Percentiles rank a stretch among this genome's conserved stretches.
These are phyloP conservation scores for Acmispon strigosus DNA, from an alignment of 306 rosid species.

Conservation along the genomic window DNA sequence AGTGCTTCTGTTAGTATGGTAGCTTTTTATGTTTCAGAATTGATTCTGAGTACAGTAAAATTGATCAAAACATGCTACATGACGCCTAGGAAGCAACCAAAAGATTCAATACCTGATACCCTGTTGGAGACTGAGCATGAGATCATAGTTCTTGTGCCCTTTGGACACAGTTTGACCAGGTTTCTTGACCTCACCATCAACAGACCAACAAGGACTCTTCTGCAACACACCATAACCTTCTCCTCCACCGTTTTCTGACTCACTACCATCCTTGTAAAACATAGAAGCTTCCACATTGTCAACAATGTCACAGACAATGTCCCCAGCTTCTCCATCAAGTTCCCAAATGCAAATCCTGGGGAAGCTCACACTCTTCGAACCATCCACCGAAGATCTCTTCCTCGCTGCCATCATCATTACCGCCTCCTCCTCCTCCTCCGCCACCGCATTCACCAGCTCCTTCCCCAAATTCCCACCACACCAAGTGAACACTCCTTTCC, in stretches of 20 bases:
- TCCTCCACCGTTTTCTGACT: slow-evolving; percentile 22
- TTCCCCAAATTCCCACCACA: slow-evolving; percentile 26
- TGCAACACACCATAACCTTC: slow-evolving; percentile 9
- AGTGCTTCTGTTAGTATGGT: too few species aligned
- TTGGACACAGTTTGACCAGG: slow-evolving; percentile 40
- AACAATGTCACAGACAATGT: slow-evolving; percentile 55
- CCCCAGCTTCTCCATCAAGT: slow-evolving; percentile 59
- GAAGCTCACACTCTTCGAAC: slow-evolving; percentile 31
- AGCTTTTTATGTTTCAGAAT: too few species aligned
- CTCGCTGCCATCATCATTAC: not conserved
- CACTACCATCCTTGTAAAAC: slow-evolving; percentile 38
- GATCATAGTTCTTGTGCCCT: slow-evolving; percentile 51
- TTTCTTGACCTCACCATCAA: slow-evolving; percentile 38
- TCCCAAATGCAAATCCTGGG: slow-evolving; percentile 61
- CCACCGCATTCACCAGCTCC: not conserved
- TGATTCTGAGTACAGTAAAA: too few species aligned
- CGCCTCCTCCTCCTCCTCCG: slow-evolving; percentile 22
- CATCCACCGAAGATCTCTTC: slow-evolving; percentile 42
- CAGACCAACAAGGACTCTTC: slow-evolving; percentile 30
- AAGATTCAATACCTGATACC: slow-evolving; percentile 45
- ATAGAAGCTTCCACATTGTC: slow-evolving; percentile 39
- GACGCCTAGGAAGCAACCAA: not conserved
- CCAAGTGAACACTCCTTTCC: slow-evolving; percentile 36
- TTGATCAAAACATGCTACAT: too few species aligned
- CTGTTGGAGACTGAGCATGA: slow-evolving; percentile 42